phyloP scores from a whole-genome alignment of 495 filamentous ascomycete genomes.

The Penicillium malachiteum region DNA sequence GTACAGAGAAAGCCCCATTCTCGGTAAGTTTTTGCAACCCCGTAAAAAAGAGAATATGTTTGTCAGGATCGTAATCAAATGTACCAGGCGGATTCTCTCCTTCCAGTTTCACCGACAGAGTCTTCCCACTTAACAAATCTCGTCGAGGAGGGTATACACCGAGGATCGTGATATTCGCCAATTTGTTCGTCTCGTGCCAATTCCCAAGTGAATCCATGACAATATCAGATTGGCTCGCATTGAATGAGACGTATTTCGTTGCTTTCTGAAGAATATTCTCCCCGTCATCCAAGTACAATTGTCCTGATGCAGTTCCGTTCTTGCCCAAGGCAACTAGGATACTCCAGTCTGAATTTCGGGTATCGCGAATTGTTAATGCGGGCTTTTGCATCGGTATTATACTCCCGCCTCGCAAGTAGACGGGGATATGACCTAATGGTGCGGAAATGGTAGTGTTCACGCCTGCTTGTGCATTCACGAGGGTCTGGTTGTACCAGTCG shows the following conservation, averaged over 20 bases:
- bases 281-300: conserved; percentile 82
- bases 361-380: conserved; percentile 65
- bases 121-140: conserved; percentile 44
- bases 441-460: conserved; percentile 72
- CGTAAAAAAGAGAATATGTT: conserved; percentile 48
- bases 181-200: conserved; percentile 58
- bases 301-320: conserved; percentile 59
- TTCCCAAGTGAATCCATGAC: conserved; percentile 47
- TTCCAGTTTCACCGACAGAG: conserved; percentile 20
- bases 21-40: conserved; percentile 49
- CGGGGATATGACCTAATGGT: conserved; percentile 75
- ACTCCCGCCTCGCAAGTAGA: conserved; percentile 69
- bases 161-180: conserved; percentile 66
- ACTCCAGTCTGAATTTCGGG: conserved; percentile 67
- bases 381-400: conserved; percentile 71
- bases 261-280: conserved; percentile 61
- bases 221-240: conserved; percentile 44
- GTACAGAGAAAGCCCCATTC: conserved; percentile 41
- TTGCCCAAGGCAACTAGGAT: conserved; percentile 61
- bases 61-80: conserved; percentile 50
- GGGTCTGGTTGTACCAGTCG: conserved; percentile 72
- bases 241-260: conserved; percentile 60
- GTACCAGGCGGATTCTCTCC: conserved; percentile 6
- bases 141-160: conserved; percentile 44
- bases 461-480: conserved; percentile 52